These are phyloP conservation scores for Chrysanthemum lavandulifolium DNA, from an alignment of 129 eudicot species.

Conservation along the genomic window DNA sequence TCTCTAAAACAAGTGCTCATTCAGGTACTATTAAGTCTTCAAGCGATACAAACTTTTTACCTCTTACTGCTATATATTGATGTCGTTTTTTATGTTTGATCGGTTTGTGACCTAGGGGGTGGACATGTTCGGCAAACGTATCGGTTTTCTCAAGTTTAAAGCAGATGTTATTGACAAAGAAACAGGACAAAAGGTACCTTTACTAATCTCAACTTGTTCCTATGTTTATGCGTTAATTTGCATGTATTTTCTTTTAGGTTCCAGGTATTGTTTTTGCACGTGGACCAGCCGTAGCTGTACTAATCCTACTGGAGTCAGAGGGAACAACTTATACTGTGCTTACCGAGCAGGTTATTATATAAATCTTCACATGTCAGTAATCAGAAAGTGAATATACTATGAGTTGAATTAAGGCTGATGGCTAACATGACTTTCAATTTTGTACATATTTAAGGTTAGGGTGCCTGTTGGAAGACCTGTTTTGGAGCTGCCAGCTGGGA, in stretches of 20 bases:
- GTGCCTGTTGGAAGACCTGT: conserved; percentile 91
- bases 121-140: conserved; percentile 92
- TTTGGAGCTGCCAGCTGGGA: conserved; percentile 98
- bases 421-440: background rate
- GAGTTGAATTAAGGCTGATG: background rate
- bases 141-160: conserved; percentile 93
- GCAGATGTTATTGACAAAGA: conserved; percentile 86
- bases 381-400: background rate
- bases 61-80: background rate
- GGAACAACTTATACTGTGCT: conserved; percentile 93
- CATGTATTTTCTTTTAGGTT: conserved; percentile 47
- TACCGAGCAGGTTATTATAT: conserved; percentile 74
- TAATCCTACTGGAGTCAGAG: conserved; percentile 81
- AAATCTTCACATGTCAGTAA: background rate
- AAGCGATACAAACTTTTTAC: background rate
- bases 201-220: conserved; percentile 1
- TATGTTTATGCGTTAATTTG: conserved; percentile 19
- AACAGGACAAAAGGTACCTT: conserved; percentile 80
- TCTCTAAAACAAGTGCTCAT: conserved; percentile 83
- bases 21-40: conserved; percentile 54
- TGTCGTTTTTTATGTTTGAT: background rate
- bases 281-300: conserved; percentile 98
- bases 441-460: conserved; percentile 61
- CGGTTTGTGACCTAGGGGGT: conserved; percentile 51
- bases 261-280: conserved; percentile 99